Base-by-base conservation (phyloP, 1,139 yeast species). In the Debaryomycetaceae sp. region DNA sequence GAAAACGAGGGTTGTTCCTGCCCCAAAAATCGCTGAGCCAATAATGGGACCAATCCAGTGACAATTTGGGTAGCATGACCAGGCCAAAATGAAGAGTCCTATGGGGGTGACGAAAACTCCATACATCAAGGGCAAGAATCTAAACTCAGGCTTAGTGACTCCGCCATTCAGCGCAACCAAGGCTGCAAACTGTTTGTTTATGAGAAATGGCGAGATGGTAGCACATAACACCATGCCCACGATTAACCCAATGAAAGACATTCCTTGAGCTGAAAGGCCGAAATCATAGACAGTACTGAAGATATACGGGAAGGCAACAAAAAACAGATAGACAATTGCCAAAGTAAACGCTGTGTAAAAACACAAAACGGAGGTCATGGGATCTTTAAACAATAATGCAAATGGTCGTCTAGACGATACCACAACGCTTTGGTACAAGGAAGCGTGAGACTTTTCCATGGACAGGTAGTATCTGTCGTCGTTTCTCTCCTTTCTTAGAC, bases 281-380 rank as follows among this genome's bases (percentile, higher is more conserved):
- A 77, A 74, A 8, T 49, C 44, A 44, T 73, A 78, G 1, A 73
- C 69, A 4, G 61, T 60, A 9, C 51, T 44, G 44, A 71, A 76
- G 16, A 72, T 71, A 37, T 70, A 69, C 1, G 85, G 85, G 44
- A 76, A 71, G 3, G 83, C 72, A 27, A 77, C 75, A 42, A 79
- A 78, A 48, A 76, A 78, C 44, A 78, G 50, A 46, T 78, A 79
- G 15, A 79, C 71, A 20, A 77, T 68, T 0, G 81, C 80, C 30
- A 79, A 56, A 1, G 74, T 60, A 31, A 78, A 57, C 0, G 83
- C 84, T 1, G 84, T 69, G 45, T 78, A 80, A 38, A 76, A 59
- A 41, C 85, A 78, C 14, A 81, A 56, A 2, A 73, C 61, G 12
- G 65, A 51, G 44, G 81, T 71, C 81, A 81, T 80, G 33, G 78